Conservation (phyloP, 192 early-diverging fungal genomes). For the Podila epigama region DNA sequence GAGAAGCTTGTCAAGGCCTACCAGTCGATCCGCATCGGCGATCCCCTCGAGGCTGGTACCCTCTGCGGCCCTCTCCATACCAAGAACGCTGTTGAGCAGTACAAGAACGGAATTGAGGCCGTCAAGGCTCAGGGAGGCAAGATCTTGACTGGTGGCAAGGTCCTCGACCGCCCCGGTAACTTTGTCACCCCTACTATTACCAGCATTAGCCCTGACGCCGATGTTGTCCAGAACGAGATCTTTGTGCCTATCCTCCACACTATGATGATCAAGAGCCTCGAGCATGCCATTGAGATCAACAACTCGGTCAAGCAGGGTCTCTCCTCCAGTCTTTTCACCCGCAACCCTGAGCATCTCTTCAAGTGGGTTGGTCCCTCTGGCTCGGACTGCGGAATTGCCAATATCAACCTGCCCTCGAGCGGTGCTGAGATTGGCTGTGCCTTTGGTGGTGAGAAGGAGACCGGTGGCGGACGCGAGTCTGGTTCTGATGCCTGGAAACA, state of each 20-base stretch:
- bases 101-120: conserved; percentile 75
- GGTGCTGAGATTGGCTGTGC: conserved; percentile 98
- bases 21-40: conserved; percentile 84
- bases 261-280: conserved; percentile 76
- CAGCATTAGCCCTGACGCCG: conserved; percentile 73
- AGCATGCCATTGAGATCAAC: conserved; percentile 89
- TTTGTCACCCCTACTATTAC: conserved; percentile 95
- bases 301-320: conserved; percentile 92
- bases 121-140: conserved; percentile 86
- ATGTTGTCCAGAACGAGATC: conserved; percentile 90
- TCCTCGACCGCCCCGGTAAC: conserved; percentile 78
- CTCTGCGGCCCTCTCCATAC: conserved; percentile 96
- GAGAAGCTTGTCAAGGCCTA: conserved; percentile 84
- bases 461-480: conserved; percentile 91
- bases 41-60: conserved; percentile 81
- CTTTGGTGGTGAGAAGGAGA: conserved; percentile 98
- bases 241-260: conserved; percentile 96
- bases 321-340: conserved; percentile 85
- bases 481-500: conserved; percentile 94
- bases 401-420: conserved; percentile 96
- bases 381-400: conserved; percentile 93
- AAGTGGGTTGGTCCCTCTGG: conserved; percentile 92
- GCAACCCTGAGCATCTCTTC: conserved; percentile 81
- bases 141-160: conserved; percentile 86
- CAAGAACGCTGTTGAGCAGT: conserved; percentile 78